Base-by-base conservation (phyloP, 768 basidiomycete genomes). In the Crassisporium funariophilum region DNA sequence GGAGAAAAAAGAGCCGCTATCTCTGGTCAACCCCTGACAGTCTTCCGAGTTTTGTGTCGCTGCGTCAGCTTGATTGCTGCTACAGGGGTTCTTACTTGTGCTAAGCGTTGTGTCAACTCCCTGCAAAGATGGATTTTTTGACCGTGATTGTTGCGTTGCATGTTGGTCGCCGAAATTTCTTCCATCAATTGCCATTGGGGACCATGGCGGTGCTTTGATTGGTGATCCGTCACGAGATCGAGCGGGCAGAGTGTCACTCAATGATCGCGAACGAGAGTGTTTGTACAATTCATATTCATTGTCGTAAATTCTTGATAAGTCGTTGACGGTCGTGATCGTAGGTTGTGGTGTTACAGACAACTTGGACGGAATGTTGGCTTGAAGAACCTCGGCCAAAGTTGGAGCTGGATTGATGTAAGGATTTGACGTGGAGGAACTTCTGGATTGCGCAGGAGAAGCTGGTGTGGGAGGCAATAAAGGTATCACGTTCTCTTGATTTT, bases 351-450 rank as follows among this genome's bases (percentile, higher is more conserved):
- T 31, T 31, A 31, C 3, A 31, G 29, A 31, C 29, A 5, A 10
- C 29, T 31, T 31, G 29, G 29, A 5, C n/a, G 5, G 29, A 7
- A 15, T 15, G 35, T 2, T 36, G 13, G 15, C 44, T 44, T 37
- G 42, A 29, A 60, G 48, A 39, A 67, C 44, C n/a, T 64, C 64
- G 13, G 63, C 61, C 44, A 69, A 52, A 7, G 59, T 57, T 12
- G 76, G 76, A 16, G 71, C 67, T 6, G 70, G 72, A 55, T 78
- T 77, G 58, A 78, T 74, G 55, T 71, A 77, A 27, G 76, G 75
- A 47, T 78, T 75, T 22, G 59, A 53, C 31, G 47, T 45, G 21
- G 52, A 48, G 9, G 50, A 44, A 16, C 38, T 47, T 12, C 53
- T 46, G 13, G 45, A 42, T n/a, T 42, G 31, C 41, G 41, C 34